These are phyloP conservation scores for Pseudocercospora cruenta DNA, from an alignment of 2,329 filamentous ascomycete species.

Conservation along the genomic window DNA sequence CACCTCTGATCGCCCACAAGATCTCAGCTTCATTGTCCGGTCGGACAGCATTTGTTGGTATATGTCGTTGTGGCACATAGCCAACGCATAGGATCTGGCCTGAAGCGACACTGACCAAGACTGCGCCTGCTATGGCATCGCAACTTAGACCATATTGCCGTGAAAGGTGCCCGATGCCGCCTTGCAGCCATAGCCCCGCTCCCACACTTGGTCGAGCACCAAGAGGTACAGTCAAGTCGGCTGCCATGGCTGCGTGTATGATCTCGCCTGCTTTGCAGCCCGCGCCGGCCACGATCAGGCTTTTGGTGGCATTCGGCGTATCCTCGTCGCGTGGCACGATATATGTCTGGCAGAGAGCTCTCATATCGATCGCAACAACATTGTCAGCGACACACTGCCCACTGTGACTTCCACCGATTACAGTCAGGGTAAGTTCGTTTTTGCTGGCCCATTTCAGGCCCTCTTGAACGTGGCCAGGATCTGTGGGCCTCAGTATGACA, in stretches of 20 bases:
- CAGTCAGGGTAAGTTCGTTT: constrained; percentile 51
- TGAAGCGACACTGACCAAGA: constrained; percentile 58
- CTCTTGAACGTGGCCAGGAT: constrained; percentile 55
- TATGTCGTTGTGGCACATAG: constrained; percentile 51
- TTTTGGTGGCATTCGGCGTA: constrained; percentile 23
- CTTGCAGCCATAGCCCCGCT: constrained; percentile 66
- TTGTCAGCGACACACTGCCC: constrained; percentile 60
- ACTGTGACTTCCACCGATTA: constrained; percentile 62
- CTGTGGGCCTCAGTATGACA: constrained; percentile 51
- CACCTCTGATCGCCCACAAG: constrained; percentile 62
- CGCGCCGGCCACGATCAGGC: constrained; percentile 56
- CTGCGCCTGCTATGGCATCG: constrained; percentile 63
- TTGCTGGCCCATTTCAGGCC: constrained; percentile 62
- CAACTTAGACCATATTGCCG: constrained; percentile 56
- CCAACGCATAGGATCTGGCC: constrained; percentile 57
- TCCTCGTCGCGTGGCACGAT: constrained; percentile 38
- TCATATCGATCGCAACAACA: constrained; percentile 63
- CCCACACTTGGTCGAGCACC: constrained; percentile 67
- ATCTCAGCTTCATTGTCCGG: constrained; percentile 56
- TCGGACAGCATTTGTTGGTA: constrained; percentile 46
- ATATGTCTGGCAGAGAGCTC: constrained; percentile 56
- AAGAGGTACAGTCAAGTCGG: constrained; percentile 60
- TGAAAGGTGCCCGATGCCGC: constrained; percentile 65
- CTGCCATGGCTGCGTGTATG: constrained; percentile 50
- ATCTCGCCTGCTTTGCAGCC: constrained; percentile 63